Evolutionary conservation across 768 basidiomycete genomes (phyloP).

Genomic region (Mycena vitilis): DNA sequence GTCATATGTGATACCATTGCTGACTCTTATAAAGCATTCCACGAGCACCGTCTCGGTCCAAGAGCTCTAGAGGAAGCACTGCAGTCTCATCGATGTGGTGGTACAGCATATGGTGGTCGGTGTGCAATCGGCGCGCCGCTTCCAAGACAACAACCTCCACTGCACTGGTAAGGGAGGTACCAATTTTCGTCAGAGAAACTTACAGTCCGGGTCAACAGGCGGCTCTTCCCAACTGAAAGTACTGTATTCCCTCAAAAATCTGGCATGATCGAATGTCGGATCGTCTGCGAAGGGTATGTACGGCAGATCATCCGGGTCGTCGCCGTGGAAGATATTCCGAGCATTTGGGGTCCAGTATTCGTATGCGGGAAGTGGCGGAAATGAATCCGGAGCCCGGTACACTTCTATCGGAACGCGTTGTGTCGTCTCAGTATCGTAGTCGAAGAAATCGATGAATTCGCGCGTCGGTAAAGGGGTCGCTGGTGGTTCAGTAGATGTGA

Average conservation of each 20-base stretch:
- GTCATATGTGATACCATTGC: conserved; percentile 30
- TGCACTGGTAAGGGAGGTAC: conserved; percentile 28
- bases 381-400: conserved; percentile 25
- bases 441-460: conserved; percentile 21
- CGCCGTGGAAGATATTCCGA: conserved; percentile 63
- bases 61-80: conserved; percentile 56
- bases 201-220: conserved; percentile 52
- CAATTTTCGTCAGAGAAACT: conserved; percentile 3
- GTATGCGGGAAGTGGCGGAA: conserved; percentile 53
- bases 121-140: conserved; percentile 56
- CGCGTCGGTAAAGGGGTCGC: background rate
- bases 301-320: conserved; percentile 66
- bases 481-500: background rate
- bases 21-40: conserved; percentile 42
- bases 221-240: conserved; percentile 58
- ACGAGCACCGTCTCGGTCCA: conserved; percentile 39
- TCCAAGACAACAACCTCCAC: conserved; percentile 65
- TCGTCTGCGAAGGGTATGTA: conserved; percentile 78
- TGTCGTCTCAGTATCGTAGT: conserved; percentile 30
- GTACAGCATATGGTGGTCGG: conserved; percentile 50
- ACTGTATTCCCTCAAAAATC: conserved; percentile 56
- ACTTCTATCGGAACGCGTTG: conserved; percentile 23
- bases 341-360: conserved; percentile 66
- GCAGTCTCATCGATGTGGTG: conserved; percentile 60
- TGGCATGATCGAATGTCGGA: conserved; percentile 55